These are phyloP conservation scores for Knoxia roxburghii DNA, from an alignment of 257 asterid species.

Conservation along the genomic window DNA sequence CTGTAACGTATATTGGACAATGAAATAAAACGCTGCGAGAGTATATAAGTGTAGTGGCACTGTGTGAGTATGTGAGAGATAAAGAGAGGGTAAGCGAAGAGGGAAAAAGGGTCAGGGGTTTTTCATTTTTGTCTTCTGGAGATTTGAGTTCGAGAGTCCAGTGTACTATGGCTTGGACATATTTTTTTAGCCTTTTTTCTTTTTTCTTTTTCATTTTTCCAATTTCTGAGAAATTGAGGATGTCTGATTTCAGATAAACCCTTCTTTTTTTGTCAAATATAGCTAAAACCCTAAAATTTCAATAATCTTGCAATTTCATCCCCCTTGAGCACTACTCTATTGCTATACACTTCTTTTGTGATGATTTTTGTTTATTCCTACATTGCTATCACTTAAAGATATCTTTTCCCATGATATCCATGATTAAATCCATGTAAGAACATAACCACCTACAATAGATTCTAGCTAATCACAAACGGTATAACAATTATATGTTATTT, in stretches of 20 bases:
- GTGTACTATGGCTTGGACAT: not conserved
- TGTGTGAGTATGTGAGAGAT: constrained; percentile 12
- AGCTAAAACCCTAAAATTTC: not conserved
- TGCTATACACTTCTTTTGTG: too few relatives aligned
- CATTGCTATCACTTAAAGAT: too few relatives aligned
- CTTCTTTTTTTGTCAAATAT: not conserved
- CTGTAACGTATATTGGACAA: constrained; percentile 12
- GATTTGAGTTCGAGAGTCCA: not conserved
- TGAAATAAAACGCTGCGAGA: not conserved
- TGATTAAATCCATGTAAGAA: too few relatives aligned
- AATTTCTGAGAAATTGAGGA: not conserved
- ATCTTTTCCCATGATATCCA: too few relatives aligned
- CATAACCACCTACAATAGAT: too few relatives aligned
- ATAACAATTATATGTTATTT: too few relatives aligned
- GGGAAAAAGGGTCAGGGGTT: constrained; percentile 12
- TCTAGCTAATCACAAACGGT: too few relatives aligned
- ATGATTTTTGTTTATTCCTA: too few relatives aligned
- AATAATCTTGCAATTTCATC: not conserved
- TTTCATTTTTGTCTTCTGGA: constrained; percentile 7
- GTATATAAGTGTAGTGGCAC: constrained; percentile 2
- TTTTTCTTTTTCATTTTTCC: not conserved
- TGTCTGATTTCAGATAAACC: not conserved
- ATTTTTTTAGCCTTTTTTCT: not conserved
- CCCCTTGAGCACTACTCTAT: not conserved
- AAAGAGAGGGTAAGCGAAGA: not conserved